Conservation (phyloP, 352 stramenopile genomes). For the Thraustochytrium sp. region DNA sequence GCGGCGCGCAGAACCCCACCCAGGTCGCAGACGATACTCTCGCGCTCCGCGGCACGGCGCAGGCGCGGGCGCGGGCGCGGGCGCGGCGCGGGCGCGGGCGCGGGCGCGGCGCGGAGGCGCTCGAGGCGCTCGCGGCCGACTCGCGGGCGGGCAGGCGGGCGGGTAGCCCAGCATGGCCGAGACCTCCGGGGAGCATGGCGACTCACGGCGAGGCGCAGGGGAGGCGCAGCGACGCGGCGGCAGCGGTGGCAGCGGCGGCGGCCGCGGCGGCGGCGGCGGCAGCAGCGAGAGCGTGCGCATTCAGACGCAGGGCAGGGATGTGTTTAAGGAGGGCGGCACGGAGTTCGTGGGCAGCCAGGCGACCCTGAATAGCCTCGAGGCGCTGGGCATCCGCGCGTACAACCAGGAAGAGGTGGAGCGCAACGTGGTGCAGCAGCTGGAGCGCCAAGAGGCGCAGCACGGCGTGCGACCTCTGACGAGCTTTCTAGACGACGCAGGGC, state of each 20-base stretch:
- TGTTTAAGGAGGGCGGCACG: not conserved
- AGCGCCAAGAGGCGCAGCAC: not conserved
- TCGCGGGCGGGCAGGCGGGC: too few species aligned
- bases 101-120: too few species aligned
- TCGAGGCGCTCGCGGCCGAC: too few species aligned
- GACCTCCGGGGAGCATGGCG: too few species aligned
- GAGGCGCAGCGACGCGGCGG: not conserved
- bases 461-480: not conserved
- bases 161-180: too few species aligned
- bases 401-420: conserved; percentile 28
- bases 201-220: not conserved
- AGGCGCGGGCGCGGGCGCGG: too few species aligned
- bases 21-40: too few species aligned
- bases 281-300: not conserved
- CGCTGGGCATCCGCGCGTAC: conserved; percentile 13
- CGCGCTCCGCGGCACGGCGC: too few species aligned
- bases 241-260: not conserved
- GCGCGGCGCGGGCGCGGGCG: too few species aligned
- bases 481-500: not conserved
- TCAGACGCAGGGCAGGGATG: not conserved
- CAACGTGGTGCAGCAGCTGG: conserved; percentile 31
- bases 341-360: conserved; percentile 1
- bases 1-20: too few species aligned
- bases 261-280: not conserved
- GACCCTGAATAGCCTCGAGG: not conserved